These are phyloP conservation scores for Parietichytrium sp. DNA, from an alignment of 108 stramenopile species.

Conservation along the genomic window DNA sequence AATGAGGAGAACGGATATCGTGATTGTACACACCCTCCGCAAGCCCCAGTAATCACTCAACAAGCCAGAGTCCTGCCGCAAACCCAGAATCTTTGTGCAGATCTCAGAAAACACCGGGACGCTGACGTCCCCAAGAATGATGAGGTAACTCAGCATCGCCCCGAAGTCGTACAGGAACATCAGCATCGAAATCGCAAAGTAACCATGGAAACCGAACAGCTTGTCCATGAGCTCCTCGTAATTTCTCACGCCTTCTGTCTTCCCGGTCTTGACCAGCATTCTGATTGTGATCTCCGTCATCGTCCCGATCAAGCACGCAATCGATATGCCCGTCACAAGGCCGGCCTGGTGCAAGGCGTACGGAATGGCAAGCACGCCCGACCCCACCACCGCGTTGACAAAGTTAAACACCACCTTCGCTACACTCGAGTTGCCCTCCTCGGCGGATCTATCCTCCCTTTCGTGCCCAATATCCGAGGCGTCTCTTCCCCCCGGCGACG, in stretches of 20 bases:
- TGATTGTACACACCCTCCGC: neutral
- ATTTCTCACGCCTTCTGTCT: neutral
- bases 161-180: slow-evolving; percentile 28
- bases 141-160: slow-evolving; percentile 23
- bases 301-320: neutral
- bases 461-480: too few species aligned
- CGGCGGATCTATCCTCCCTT: too few species aligned
- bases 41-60: too few species aligned
- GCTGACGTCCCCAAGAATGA: slow-evolving; percentile 26
- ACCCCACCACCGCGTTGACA: slow-evolving; percentile 27
- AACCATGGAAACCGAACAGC: slow-evolving; percentile 17
- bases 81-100: neutral
- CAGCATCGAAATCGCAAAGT: neutral
- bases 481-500: too few species aligned
- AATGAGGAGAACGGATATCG: neutral
- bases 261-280: slow-evolving; percentile 24
- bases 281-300: slow-evolving; percentile 17
- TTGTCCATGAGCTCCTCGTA: slow-evolving; percentile 40
- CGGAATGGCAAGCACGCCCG: slow-evolving; percentile 24
- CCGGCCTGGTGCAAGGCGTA: slow-evolving; percentile 19
- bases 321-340: neutral
- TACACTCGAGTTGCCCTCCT: slow-evolving; percentile 19
- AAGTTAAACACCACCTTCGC: slow-evolving; percentile 1
- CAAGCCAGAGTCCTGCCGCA: neutral
- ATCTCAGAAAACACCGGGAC: neutral